A percentile compares a stretch with the other conserved stretches of the same genome.
Evolutionary conservation across 2,329 filamentous ascomycete species (phyloP).

Genomic region (Colletotrichum liaoningense): DNA sequence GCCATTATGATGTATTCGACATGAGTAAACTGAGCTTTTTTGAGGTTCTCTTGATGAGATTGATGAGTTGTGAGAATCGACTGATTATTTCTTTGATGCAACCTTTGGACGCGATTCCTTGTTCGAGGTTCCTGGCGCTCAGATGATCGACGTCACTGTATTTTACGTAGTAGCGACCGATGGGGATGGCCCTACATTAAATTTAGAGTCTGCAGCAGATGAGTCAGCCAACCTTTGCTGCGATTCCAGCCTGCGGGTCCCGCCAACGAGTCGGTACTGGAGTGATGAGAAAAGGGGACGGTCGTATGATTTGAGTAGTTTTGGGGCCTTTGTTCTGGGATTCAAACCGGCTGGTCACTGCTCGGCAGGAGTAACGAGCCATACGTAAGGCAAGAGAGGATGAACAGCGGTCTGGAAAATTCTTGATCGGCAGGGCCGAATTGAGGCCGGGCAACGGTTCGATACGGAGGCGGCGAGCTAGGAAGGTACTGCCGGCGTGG

Average conservation of each 20-base stretch:
- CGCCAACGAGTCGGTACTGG: not conserved
- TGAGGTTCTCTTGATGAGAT: not conserved
- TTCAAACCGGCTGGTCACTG: not conserved
- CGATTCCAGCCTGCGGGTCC: conserved; percentile 3
- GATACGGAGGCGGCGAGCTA: conserved; percentile 1
- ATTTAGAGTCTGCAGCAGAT: not conserved
- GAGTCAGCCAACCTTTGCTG: conserved; percentile 14
- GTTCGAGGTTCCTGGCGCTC: not conserved
- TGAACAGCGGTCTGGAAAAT: not conserved
- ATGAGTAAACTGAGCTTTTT: not conserved
- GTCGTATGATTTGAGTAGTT: conserved; percentile 24
- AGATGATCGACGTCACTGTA: conserved; percentile 23
- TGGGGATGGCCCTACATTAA: conserved; percentile 15
- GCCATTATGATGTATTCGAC: not conserved
- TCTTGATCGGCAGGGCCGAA: not conserved
- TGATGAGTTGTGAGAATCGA: too few relatives aligned
- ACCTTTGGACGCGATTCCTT: not conserved
- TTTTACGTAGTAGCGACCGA: not conserved
- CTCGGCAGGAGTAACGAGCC: not conserved
- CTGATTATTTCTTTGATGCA: not conserved
- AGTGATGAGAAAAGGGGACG: not conserved
- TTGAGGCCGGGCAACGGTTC: conserved; percentile 1
- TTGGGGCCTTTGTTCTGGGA: not conserved
- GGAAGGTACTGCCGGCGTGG: conserved; percentile 4
- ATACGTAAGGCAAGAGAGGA: too few relatives aligned